Conservation (phyloP, 495 filamentous ascomycete species). For the Hypoxylon crocopeplum region DNA sequence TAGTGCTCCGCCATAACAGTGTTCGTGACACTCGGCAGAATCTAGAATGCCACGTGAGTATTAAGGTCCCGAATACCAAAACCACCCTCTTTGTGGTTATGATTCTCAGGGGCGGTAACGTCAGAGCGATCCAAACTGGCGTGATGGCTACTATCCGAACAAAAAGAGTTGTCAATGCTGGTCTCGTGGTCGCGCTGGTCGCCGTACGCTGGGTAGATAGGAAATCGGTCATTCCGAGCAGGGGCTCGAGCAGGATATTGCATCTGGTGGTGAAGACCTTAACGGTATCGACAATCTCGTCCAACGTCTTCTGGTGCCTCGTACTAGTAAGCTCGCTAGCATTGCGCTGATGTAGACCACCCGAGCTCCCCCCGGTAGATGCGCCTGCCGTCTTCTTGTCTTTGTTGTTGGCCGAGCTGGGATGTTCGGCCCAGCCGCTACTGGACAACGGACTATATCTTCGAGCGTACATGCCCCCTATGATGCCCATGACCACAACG, state of each 20-base stretch:
- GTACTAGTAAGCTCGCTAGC: conserved; percentile 67
- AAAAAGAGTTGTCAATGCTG: conserved; percentile 89
- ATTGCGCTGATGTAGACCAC: conserved; percentile 53
- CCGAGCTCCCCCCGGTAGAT: conserved; percentile 47
- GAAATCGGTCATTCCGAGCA: conserved; percentile 88
- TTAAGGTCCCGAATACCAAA: conserved; percentile 77
- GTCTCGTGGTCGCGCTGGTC: conserved; percentile 88
- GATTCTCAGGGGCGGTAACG: conserved; percentile 80
- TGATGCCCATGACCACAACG: conserved; percentile 76
- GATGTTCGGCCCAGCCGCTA: conserved; percentile 69
- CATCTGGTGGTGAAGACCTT: conserved; percentile 87
- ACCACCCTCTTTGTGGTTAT: conserved; percentile 87
- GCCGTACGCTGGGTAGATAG: conserved; percentile 90
- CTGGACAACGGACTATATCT: conserved; percentile 90
- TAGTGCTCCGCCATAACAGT: conserved; percentile 87
- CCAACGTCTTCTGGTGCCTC: conserved; percentile 80
- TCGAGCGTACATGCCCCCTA: conserved; percentile 90
- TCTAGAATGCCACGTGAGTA: conserved; percentile 89
- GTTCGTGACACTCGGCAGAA: conserved; percentile 84
- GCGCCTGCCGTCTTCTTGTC: conserved; percentile 56
- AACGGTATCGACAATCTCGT: conserved; percentile 95
- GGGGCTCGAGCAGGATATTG: conserved; percentile 88
- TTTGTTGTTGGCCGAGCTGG: conserved; percentile 28
- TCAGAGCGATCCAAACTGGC: conserved; percentile 83
- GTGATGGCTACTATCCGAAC: conserved; percentile 87